These are phyloP conservation scores for Phytophthora cryptogea DNA, from an alignment of 352 stramenopile species.

Conservation along the genomic window DNA sequence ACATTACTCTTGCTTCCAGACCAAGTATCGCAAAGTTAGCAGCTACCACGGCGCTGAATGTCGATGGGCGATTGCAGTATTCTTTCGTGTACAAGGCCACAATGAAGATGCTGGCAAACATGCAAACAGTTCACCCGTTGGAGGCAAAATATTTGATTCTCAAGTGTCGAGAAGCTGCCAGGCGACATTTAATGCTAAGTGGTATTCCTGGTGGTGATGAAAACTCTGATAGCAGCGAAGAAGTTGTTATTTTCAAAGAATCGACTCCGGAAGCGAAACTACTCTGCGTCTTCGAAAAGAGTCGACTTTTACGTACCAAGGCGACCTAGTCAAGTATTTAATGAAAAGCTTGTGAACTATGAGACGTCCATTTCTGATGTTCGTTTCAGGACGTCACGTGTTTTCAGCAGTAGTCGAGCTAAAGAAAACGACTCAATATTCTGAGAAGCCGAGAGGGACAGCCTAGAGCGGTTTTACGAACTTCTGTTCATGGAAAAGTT, in stretches of 20 bases:
- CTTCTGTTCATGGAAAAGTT: neutral
- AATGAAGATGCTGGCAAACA: slow-evolving; percentile 55
- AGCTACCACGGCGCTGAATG: slow-evolving; percentile 5
- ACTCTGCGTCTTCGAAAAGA: slow-evolving; percentile 4
- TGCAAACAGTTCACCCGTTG: slow-evolving; percentile 46
- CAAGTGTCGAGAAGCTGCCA: slow-evolving; percentile 37
- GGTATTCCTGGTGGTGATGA: neutral
- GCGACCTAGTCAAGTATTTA: neutral
- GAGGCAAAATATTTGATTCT: slow-evolving; percentile 64
- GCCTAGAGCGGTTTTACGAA: too few species aligned
- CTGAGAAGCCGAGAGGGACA: too few species aligned
- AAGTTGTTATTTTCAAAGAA: neutral
- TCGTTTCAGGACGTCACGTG: neutral
- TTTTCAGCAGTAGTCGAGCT: too few species aligned
- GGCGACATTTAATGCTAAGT: slow-evolving; percentile 29
- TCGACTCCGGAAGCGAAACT: neutral
- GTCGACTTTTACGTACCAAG: neutral
- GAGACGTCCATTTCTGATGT: too few species aligned
- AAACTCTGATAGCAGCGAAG: neutral
- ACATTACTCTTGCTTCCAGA: slow-evolving; percentile 11
- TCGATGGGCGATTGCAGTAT: slow-evolving; percentile 46
- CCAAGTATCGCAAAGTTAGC: slow-evolving; percentile 17
- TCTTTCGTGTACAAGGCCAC: slow-evolving; percentile 53
- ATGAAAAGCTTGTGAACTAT: too few species aligned
- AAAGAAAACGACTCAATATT: neutral